Percentiles rank a stretch among this genome's conserved stretches.
phyloP scores from a whole-genome alignment of 2,329 filamentous ascomycete genomes.

The Penicillium janthinellum region DNA sequence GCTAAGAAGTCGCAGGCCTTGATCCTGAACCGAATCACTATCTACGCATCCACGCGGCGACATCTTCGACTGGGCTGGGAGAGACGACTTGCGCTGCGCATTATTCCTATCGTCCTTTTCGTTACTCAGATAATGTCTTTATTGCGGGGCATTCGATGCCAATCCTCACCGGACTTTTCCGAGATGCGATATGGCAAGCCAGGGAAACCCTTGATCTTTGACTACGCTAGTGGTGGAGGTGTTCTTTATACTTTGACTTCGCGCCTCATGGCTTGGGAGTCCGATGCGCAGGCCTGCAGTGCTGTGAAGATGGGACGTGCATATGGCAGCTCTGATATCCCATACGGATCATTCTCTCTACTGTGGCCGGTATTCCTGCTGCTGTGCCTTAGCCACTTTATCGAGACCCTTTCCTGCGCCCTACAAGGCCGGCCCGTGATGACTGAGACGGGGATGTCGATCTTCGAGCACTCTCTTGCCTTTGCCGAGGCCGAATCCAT shows the following conservation, averaged over 20 bases:
- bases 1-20: slow-evolving; percentile 60
- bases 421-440: slow-evolving; percentile 78
- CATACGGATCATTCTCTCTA: slow-evolving; percentile 76
- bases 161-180: slow-evolving; percentile 75
- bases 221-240: slow-evolving; percentile 69
- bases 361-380: slow-evolving; percentile 55
- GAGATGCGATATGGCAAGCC: slow-evolving; percentile 69
- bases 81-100: slow-evolving; percentile 68
- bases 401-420: slow-evolving; percentile 85
- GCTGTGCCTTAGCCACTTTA: slow-evolving; percentile 73
- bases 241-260: slow-evolving; percentile 74
- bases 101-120: slow-evolving; percentile 71
- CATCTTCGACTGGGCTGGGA: slow-evolving; percentile 76
- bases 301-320: slow-evolving; percentile 71
- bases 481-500: slow-evolving; percentile 94
- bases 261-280: slow-evolving; percentile 69
- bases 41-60: slow-evolving; percentile 86
- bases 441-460: slow-evolving; percentile 90
- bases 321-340: slow-evolving; percentile 54
- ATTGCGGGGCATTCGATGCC: slow-evolving; percentile 85
- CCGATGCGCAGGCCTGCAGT: slow-evolving; percentile 72
- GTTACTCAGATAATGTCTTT: slow-evolving; percentile 68
- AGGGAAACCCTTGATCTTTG: slow-evolving; percentile 65
- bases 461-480: slow-evolving; percentile 93
- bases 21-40: slow-evolving; percentile 85